phyloP scores from a whole-genome alignment of 148 eudicot species.

The Chenopodium album region DNA sequence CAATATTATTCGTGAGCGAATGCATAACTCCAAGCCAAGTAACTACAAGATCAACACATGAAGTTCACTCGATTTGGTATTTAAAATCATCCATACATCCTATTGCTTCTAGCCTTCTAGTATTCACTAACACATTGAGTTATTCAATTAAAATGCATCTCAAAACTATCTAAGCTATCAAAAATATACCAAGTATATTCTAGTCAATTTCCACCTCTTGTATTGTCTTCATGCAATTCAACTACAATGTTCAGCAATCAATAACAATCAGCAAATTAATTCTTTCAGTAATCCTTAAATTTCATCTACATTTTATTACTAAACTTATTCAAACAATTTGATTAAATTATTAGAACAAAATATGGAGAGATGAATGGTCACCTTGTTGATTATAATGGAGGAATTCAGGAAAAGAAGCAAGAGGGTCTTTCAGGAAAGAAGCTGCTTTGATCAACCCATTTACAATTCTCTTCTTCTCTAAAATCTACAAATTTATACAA shows the following conservation, averaged over 20 bases:
- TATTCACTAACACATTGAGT: too few relatives aligned
- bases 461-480: conserved; percentile 60
- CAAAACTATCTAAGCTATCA: too few relatives aligned
- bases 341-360: neutral
- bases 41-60: too few relatives aligned
- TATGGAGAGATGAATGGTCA: neutral
- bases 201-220: neutral
- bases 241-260: neutral
- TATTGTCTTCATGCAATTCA: neutral
- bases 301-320: too few relatives aligned
- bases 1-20: too few relatives aligned
- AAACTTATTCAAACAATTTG: neutral
- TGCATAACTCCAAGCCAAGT: too few relatives aligned
- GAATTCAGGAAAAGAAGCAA: conserved; percentile 50
- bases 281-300: neutral
- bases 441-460: conserved; percentile 55
- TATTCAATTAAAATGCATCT: too few relatives aligned
- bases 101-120: too few relatives aligned
- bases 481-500: conserved; percentile 38
- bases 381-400: conserved; percentile 51
- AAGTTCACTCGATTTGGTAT: too few relatives aligned
- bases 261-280: neutral
- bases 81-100: too few relatives aligned
- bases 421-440: conserved; percentile 51
- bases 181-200: too few relatives aligned